Conservation (phyloP, 1,284 basidiomycete species). For the Irpex lacteus region DNA sequence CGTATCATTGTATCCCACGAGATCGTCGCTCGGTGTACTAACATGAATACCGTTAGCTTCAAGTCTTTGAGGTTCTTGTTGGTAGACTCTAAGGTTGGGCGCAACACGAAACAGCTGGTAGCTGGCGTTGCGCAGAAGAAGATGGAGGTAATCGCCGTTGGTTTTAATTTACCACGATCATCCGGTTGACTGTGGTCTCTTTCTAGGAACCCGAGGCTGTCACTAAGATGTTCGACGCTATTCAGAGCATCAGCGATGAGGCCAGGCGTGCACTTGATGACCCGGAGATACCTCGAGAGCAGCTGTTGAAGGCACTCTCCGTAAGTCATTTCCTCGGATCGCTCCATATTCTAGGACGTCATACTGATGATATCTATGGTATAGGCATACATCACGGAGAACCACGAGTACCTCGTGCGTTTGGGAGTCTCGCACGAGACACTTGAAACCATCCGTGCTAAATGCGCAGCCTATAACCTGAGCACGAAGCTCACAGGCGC, state of each 20-base stretch:
- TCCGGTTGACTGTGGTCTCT: conserved; percentile 4
- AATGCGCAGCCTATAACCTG: conserved; percentile 67
- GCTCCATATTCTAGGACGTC: neutral
- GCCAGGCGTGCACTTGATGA: conserved; percentile 76
- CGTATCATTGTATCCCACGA: conserved; percentile 26
- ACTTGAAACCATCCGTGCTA: conserved; percentile 79
- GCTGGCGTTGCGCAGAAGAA: conserved; percentile 83
- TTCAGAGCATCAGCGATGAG: conserved; percentile 82
- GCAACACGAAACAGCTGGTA: conserved; percentile 95
- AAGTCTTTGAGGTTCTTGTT: conserved; percentile 79
- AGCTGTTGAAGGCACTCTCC: conserved; percentile 57
- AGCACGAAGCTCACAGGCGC: conserved; percentile 98
- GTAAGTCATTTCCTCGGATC: conserved; percentile 37
- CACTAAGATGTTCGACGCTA: conserved; percentile 68
- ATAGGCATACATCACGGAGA: conserved; percentile 83
- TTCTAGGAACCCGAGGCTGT: conserved; percentile 77
- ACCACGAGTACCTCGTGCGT: conserved; percentile 82
- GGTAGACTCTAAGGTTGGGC: conserved; percentile 88
- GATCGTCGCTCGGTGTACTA: neutral
- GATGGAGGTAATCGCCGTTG: conserved; percentile 45
- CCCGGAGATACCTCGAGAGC: conserved; percentile 62
- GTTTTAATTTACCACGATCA: conserved; percentile 16
- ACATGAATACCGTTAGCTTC: conserved; percentile 42
- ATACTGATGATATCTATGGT: conserved; percentile 6
- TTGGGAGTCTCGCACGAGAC: conserved; percentile 94